These are phyloP conservation scores for Lyophyllum decastes DNA, from an alignment of 768 basidiomycete genomes.

Conservation along the genomic window DNA sequence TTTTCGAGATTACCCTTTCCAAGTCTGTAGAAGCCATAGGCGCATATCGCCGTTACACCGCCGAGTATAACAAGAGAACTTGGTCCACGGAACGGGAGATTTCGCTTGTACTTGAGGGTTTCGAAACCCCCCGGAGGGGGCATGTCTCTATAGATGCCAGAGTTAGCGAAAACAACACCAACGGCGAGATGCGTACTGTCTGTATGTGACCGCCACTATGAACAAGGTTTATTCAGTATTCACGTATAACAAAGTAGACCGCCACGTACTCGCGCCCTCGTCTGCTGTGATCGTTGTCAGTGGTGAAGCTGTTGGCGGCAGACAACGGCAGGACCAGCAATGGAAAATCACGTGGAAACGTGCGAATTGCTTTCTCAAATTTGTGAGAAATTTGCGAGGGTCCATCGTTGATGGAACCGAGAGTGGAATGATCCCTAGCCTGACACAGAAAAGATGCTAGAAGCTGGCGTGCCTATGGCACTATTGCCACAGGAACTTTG, in stretches of 20 bases:
- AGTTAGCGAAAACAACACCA: constrained; percentile 26
- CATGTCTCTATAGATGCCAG: constrained; percentile 74
- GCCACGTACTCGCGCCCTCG: neutral
- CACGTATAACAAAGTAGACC: neutral
- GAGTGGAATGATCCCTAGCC: too few relatives aligned
- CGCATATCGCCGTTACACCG: constrained; percentile 83
- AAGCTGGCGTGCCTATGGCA: neutral
- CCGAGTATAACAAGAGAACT: constrained; percentile 84
- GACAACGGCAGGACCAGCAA: neutral
- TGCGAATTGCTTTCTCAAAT: neutral
- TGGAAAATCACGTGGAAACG: neutral
- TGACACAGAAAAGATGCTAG: neutral
- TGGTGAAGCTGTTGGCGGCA: neutral
- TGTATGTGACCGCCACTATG: constrained; percentile 60
- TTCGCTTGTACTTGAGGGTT: constrained; percentile 91
- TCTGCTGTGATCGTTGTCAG: constrained; percentile 3
- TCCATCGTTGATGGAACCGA: neutral
- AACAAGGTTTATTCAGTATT: neutral
- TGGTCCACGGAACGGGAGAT: constrained; percentile 87
- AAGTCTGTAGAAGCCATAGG: constrained; percentile 89
- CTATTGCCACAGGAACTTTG: neutral
- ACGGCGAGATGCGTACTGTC: constrained; percentile 53
- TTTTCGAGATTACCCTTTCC: constrained; percentile 91
- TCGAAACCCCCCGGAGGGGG: constrained; percentile 94
- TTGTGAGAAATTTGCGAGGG: neutral